Base-by-base conservation (phyloP, 768 basidiomycete species). In the Gyrodon lividus region DNA sequence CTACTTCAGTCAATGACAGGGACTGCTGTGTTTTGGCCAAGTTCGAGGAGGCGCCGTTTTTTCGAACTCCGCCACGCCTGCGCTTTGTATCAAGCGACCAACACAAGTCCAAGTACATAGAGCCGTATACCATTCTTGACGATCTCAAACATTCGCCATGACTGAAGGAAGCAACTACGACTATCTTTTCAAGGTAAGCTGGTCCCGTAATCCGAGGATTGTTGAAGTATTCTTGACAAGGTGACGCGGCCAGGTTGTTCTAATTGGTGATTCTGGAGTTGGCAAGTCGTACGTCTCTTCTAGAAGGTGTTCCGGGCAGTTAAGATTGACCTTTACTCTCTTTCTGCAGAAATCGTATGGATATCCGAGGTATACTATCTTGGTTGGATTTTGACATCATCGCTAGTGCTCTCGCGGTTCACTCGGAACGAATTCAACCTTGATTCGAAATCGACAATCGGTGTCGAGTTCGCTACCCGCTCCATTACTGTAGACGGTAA, bases 401-500 rank as follows among this genome's bases (percentile, higher is more conserved):
- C 16, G 24, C 35, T 69, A 99, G 97, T 99, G 73, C 94, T 99
- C 70, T 96, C 94, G 74, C 93, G 97, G 67, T 99, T 99, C 83
- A 99, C 97, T 60, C 87, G 95, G 62, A 98, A 98, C 68, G 95
- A 98, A 74, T 99, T 99, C 84, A 97, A 95, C 77, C 81, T 96
- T 60, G 97, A 98, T 68, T 93, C 94, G 39, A 98, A 98, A 77
- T 98, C 96, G 55, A 99, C 97, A 20, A 98, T 99, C 70, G 96
- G 97, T 48, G 96, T 99, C 61, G 96, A 98, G 73, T 99, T 99
- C 63, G 97, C 96, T 4, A 98, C 96, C 37, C 84, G 97, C 65
- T 90, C 92, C 16, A 92, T 93, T 70, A 89, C 80, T 59, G 91
- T 98, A n/a, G 96, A 98, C 67, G 84, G 84, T 35, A 98, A 98